Percentiles rank a stretch among this genome's conserved stretches.
Conservation (phyloP, 1,284 basidiomycete genomes). For the Butyriboletus appendiculatus region DNA sequence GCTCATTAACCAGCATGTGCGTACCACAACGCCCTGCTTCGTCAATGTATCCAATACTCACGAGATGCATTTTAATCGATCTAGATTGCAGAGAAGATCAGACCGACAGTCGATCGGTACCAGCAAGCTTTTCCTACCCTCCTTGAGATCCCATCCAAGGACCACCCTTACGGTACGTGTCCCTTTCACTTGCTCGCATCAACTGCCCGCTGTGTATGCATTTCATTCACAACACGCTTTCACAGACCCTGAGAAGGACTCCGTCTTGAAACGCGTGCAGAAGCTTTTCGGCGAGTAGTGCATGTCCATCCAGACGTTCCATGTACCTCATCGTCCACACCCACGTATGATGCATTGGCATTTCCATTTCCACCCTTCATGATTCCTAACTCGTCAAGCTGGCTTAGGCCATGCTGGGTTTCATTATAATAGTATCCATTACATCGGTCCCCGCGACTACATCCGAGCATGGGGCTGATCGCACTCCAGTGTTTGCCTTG, state of each 20-base stretch:
- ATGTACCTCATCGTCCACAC: constrained; percentile 14
- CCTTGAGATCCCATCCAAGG: constrained; percentile 96
- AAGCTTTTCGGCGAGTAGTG: constrained; percentile 88
- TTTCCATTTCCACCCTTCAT: constrained; percentile 12
- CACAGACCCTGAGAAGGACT: constrained; percentile 95
- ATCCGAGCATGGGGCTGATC: constrained; percentile 13
- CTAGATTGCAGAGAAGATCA: constrained; percentile 95
- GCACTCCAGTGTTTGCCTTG: constrained; percentile 5
- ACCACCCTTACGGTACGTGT: constrained; percentile 83
- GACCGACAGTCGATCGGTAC: constrained; percentile 94
- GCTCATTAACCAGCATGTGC: constrained; percentile 95
- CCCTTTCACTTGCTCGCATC: neutral
- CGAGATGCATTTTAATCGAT: constrained; percentile 12
- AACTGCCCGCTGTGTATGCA: constrained; percentile 4
- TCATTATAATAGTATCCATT: constrained; percentile 27
- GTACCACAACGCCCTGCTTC: constrained; percentile 29
- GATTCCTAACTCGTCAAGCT: constrained; percentile 5
- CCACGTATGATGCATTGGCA: constrained; percentile 6
- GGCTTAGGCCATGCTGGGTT: constrained; percentile 14
- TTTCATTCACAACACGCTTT: constrained; percentile 23
- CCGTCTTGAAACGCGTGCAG: constrained; percentile 95
- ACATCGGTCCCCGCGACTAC: constrained; percentile 20
- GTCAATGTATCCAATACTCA: constrained; percentile 7
- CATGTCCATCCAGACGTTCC: constrained; percentile 13
- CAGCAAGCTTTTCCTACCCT: constrained; percentile 95